These are phyloP conservation scores for Magnusiomyces sp. DNA, from an alignment of 1,139 yeast genomes.

Conservation along the genomic window DNA sequence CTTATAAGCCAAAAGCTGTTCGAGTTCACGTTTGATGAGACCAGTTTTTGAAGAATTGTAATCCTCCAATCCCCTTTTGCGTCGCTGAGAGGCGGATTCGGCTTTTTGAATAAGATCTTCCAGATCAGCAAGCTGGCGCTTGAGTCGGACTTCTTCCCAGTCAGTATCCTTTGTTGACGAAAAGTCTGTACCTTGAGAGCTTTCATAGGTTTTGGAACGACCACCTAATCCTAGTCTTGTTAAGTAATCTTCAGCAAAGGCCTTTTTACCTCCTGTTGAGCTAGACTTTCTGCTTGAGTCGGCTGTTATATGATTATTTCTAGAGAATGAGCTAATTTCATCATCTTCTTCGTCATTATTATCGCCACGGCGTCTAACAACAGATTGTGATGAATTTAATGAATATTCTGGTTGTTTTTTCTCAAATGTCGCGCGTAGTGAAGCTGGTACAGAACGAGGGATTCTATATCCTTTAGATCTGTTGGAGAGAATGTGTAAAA, in stretches of 20 bases:
- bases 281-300: slow-evolving; percentile 3
- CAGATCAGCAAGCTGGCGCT: slow-evolving; percentile 67
- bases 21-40: slow-evolving; percentile 61
- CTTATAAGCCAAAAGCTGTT: slow-evolving; percentile 71
- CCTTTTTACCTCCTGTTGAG: slow-evolving; percentile 30
- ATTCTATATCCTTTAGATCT: slow-evolving; percentile 80
- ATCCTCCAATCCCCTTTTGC: slow-evolving; percentile 38
- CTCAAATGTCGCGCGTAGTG: slow-evolving; percentile 82
- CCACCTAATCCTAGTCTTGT: slow-evolving; percentile 38
- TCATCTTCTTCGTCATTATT: slow-evolving; percentile 8
- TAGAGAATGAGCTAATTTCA: slow-evolving; percentile 12
- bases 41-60: slow-evolving; percentile 35
- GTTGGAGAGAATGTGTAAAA: slow-evolving; percentile 83
- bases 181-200: slow-evolving; percentile 64
- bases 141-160: slow-evolving; percentile 82
- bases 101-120: slow-evolving; percentile 56
- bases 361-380: slow-evolving; percentile 25
- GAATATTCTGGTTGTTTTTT: slow-evolving; percentile 78
- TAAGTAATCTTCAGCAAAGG: slow-evolving; percentile 43
- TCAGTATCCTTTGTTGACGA: slow-evolving; percentile 64
- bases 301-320: slow-evolving; percentile 11
- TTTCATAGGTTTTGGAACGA: slow-evolving; percentile 25
- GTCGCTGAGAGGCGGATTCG: slow-evolving; percentile 41
- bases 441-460: slow-evolving; percentile 92
- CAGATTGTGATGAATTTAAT: slow-evolving; percentile 45